Evolutionary conservation across 1,284 basidiomycete genomes (phyloP), one percentile per base, ranked within the genome.

Genomic region (Fistulinella cinereoalba): DNA sequence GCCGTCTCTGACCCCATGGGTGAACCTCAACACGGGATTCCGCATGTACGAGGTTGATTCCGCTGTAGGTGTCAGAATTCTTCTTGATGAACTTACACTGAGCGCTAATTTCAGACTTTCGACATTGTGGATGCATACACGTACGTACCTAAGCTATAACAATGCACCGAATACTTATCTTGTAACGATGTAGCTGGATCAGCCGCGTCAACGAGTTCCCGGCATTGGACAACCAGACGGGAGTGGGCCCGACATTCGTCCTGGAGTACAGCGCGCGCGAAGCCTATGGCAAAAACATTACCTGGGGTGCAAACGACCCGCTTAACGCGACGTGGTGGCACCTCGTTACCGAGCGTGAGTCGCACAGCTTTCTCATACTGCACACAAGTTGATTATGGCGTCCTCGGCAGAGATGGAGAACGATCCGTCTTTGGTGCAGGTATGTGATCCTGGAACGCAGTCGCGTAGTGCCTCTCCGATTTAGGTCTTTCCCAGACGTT

Each of bases 1-100:
- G 6, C 88, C 88, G 0, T 85, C 83, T 0, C 62, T 91, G 23
- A 88, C 85, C 0, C 86, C 87, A 0, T 65, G 80, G 22, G 84
- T 76, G 21, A 85, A 88, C 59, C 69, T 90, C 33, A 91, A 91
- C 64, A 84, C 84, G 12, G 84, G 86, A 3, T 86, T 91, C 71
- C 75, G 87, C 34, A 73, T 90, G 47, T 89, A 89, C 58, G 85
- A 88, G 62, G 81, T 89, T 6, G 86, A 89, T 62, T 83, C 85
- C 7, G 73, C 69, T 45, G 83, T 83, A 56, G 39, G 78, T 65
- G 11, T 11, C 23, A 34, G 12, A 23, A 25, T 23, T 27, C 15
- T 3, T 18, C 11, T 33, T 2, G 45, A 36, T 44, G 42, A 25
- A 44, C 40, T 24, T 23, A 37, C 23, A 27, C 18, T 24, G 41